Conservation (phyloP, 305 asterid species). For the Fraxinus ornus region DNA sequence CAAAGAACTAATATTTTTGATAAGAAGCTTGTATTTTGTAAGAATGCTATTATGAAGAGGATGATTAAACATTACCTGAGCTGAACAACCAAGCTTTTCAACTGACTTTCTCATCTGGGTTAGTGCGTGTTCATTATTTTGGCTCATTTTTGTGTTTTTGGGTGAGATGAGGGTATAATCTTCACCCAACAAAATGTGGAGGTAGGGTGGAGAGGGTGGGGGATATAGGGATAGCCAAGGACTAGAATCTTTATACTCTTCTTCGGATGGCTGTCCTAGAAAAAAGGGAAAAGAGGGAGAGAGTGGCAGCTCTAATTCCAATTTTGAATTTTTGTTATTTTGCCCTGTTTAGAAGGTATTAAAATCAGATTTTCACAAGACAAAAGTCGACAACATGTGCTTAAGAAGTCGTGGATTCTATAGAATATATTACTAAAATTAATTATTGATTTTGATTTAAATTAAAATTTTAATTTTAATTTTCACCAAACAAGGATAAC, state of each 20-base stretch:
- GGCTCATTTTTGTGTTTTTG: slow-evolving; percentile 39
- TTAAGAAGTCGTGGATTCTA: no score
- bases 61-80: slow-evolving; percentile 36
- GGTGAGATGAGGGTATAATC: not conserved
- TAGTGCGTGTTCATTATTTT: slow-evolving; percentile 39
- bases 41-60: not conserved
- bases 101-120: slow-evolving; percentile 63
- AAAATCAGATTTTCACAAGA: no score
- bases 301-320: not conserved
- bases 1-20: not conserved
- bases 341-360: no score
- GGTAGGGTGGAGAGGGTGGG: not conserved
- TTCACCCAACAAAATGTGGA: slow-evolving; percentile 4
- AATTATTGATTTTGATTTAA: no score
- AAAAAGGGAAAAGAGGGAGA: not conserved
- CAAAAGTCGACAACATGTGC: no score
- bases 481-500: no score
- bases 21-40: not conserved
- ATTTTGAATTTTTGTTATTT: no score
- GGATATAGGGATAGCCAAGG: not conserved
- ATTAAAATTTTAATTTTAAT: no score
- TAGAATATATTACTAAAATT: no score
- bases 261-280: not conserved
- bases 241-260: not conserved
- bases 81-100: slow-evolving; percentile 60